Conservation (phyloP, 2,329 filamentous ascomycete genomes). For the Hyphodiscus sp. region DNA sequence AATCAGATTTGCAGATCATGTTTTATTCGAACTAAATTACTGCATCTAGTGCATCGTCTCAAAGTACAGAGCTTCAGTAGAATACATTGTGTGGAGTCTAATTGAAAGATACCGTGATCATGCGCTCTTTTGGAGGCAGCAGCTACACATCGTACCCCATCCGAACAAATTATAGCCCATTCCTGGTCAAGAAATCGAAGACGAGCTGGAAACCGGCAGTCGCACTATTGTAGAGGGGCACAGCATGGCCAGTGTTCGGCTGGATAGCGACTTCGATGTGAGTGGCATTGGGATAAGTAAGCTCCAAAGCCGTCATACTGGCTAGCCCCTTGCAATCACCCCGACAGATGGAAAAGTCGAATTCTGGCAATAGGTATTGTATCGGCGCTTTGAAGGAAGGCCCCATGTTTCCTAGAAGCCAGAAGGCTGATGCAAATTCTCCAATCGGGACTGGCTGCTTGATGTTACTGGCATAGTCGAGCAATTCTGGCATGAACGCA, state of each 20-base stretch:
- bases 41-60: no score
- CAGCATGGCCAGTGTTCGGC: conserved; percentile 32
- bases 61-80: no score
- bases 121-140: not conserved
- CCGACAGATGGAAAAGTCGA: conserved; percentile 31
- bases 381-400: conserved; percentile 28
- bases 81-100: not conserved
- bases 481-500: conserved; percentile 26
- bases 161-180: conserved; percentile 1
- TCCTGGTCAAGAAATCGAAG: conserved; percentile 12
- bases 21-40: no score
- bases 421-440: conserved; percentile 23
- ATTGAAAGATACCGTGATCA: not conserved
- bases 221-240: conserved; percentile 33
- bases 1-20: no score
- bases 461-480: conserved; percentile 27
- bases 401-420: conserved; percentile 22
- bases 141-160: not conserved
- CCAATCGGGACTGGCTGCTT: conserved; percentile 31
- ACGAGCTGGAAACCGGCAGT: conserved; percentile 27
- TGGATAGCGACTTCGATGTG: conserved; percentile 28
- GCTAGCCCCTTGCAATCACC: conserved; percentile 31
- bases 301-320: conserved; percentile 2
- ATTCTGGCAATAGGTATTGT: conserved; percentile 30
- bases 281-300: conserved; percentile 26